Conservation (phyloP, 2,329 filamentous ascomycete species). For the Alternaria sp. region DNA sequence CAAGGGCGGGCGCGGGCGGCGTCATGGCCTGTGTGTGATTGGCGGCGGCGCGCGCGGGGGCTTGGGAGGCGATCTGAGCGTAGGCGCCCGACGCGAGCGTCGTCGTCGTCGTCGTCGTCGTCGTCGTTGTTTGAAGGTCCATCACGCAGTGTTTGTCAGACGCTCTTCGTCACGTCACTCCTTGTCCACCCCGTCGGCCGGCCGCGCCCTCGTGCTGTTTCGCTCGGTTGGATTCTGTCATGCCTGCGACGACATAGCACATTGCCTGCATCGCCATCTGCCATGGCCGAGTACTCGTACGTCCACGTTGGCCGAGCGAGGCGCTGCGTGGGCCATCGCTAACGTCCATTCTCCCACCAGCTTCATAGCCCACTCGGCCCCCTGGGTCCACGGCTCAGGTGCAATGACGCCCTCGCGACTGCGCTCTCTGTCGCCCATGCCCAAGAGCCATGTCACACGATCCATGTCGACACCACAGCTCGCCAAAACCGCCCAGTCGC, state of each 20-base stretch:
- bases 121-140: neutral
- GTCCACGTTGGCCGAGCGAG: slow-evolving; percentile 13
- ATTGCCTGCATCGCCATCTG: slow-evolving; percentile 6
- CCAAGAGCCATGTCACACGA: slow-evolving; percentile 47
- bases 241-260: slow-evolving; percentile 8
- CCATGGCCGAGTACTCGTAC: slow-evolving; percentile 37
- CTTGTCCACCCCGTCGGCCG: slow-evolving; percentile 29
- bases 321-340: slow-evolving; percentile 14
- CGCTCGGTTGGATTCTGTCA: slow-evolving; percentile 10
- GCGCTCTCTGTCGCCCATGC: slow-evolving; percentile 45
- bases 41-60: slow-evolving; percentile 1
- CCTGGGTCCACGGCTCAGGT: slow-evolving; percentile 43
- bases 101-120: neutral
- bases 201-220: neutral
- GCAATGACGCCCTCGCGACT: slow-evolving; percentile 46
- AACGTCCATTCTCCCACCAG: slow-evolving; percentile 25
- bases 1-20: slow-evolving; percentile 9
- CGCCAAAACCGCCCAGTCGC: slow-evolving; percentile 38
- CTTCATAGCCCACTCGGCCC: slow-evolving; percentile 41
- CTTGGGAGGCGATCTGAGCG: slow-evolving; percentile 17
- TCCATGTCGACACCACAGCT: slow-evolving; percentile 48
- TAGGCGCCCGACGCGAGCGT: slow-evolving; percentile 19
- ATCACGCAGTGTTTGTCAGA: neutral
- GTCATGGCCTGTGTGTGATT: slow-evolving; percentile 5
- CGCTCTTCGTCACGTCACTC: slow-evolving; percentile 37